Evolutionary conservation across 2,329 filamentous ascomycete genomes (phyloP).

Genomic region (Epichloe baconii): DNA sequence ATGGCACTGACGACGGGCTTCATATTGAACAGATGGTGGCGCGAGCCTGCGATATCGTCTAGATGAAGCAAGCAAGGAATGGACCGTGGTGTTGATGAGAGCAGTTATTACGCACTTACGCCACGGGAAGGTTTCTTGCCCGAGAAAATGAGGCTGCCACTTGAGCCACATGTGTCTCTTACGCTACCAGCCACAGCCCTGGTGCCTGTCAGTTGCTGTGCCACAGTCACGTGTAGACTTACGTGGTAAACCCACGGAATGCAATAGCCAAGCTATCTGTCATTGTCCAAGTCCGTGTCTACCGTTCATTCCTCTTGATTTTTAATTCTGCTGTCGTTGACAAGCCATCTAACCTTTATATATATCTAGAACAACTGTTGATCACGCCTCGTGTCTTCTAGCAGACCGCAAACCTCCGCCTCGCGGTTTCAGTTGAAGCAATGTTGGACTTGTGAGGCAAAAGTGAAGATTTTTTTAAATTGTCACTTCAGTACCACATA

Average conservation of each 20-base stretch:
- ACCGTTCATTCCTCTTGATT: no score
- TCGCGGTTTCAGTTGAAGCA: not conserved
- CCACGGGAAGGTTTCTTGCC: not conserved
- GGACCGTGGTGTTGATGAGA: not conserved
- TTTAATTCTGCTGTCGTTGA: not conserved
- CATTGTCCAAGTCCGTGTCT: no score
- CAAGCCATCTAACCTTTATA: not conserved
- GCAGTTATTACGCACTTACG: not conserved
- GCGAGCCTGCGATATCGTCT: not conserved
- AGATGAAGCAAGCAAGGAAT: not conserved
- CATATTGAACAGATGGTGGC: constrained; percentile 44
- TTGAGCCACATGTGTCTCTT: not conserved
- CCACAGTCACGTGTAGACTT: no score
- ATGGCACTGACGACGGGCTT: constrained; percentile 87
- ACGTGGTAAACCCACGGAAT: no score
- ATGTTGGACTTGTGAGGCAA: not conserved
- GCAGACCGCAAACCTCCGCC: not conserved
- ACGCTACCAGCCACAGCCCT: not conserved
- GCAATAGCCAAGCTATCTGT: no score
- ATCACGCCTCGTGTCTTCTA: not conserved
- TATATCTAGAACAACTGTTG: not conserved
- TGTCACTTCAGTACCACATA: no score
- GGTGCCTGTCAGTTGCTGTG: no score
- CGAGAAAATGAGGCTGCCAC: not conserved
- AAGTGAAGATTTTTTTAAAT: no score